Evolutionary conservation across 2,329 filamentous ascomycete species (phyloP), one percentile per base, ranked within the genome.

Genomic region (Trichoderma sp.): DNA sequence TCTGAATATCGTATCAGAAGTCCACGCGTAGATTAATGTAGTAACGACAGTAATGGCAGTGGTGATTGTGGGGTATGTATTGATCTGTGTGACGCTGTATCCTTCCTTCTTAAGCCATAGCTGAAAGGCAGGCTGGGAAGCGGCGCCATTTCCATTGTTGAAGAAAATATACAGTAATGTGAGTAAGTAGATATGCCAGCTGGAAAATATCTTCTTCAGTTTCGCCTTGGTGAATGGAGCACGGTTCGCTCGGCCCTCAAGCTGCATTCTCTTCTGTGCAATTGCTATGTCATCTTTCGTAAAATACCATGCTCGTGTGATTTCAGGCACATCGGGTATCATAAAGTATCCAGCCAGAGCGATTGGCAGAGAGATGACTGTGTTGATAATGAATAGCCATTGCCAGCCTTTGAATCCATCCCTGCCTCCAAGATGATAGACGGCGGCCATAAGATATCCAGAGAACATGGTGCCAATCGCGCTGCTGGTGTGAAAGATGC

Each of bases 21-120:
- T 84, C 89, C 88, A 91, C 0, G 88, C 89, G 70, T 90, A 90
- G 3, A 84, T 78, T 1, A 90, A 79, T 0, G 89, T 90, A 1
- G 84, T 84, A 13, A 89, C 74, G 0, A 90, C 82, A 1, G 80
- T 78, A 3, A 88, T 82, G 0, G 82, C 84, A 0, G 84, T 81
- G 1, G 83, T 84, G 45, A 88, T 86, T 10, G 89, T 90, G 2
- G 89, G 86, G 64, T 86, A 87, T 0, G 82, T 78, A 71, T 88
- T 83, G 68, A 84, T 74, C 74, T 82, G 72, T 0, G 71, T 69
- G n/a, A 84, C 72, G 27, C 73, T 74, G 71, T 84, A 83, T 2
- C 80, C 80, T 60, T 80, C 71, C 0, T 73, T 71, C 72, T 84
- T 84, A 22, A 84, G 76, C 82, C 82, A 84, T 0, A 84, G 72